Base-by-base conservation (phyloP, 2,329 filamentous ascomycete species). In the Aureobasidium subglaciale region DNA sequence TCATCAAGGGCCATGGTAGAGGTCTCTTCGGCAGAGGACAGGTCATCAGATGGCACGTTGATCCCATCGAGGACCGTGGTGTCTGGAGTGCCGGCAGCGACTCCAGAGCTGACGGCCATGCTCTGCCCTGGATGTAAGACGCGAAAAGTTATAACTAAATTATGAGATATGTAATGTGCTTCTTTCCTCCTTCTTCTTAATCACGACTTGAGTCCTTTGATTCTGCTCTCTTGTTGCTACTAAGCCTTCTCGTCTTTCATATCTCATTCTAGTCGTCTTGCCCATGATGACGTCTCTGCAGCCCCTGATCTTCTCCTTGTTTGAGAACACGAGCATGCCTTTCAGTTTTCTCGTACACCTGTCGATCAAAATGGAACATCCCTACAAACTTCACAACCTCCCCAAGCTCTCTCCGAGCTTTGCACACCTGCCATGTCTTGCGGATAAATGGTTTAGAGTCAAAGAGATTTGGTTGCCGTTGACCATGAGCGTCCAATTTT, bases 31-130 rank as follows among this genome's bases (percentile, higher is more conserved):
- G 91, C 0, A 77, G 90, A 3, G 92, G 92, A 0, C 91, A 97
- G 76, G 79, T 96, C 46, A 93, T 96, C 59, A 76, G 89, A 57
- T 83, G 83, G 67, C 85, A 87, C 67, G 75, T 86, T 24, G 90
- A 96, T 61, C 41, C 42, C 35, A 58, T 68, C 5, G 88, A 93
- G 40, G 82, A 83, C 3, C 77, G 79, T 27, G 76, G 82, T 6
- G 79, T 97, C 2, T 97, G 88, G 82, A 95, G 88, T 55, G 92
- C 84, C 0, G 92, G 90, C 0, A 96, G 91, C 68, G 92, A 99
- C 75, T 79, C 82, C 63, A 81, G 93, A 58, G 92, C 88, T 0
- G 92, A 99, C 71, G 92, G 93, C 8, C 77, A 78, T 63, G 82
- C 83, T n/a, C 72, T 83, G 59, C 82, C 82, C 25, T 59, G 34